A percentile compares a stretch with the other conserved stretches of the same genome.
Evolutionary conservation across 352 stramenopile species (phyloP).

Genomic region (Thalassiosira livingstoniorum): DNA sequence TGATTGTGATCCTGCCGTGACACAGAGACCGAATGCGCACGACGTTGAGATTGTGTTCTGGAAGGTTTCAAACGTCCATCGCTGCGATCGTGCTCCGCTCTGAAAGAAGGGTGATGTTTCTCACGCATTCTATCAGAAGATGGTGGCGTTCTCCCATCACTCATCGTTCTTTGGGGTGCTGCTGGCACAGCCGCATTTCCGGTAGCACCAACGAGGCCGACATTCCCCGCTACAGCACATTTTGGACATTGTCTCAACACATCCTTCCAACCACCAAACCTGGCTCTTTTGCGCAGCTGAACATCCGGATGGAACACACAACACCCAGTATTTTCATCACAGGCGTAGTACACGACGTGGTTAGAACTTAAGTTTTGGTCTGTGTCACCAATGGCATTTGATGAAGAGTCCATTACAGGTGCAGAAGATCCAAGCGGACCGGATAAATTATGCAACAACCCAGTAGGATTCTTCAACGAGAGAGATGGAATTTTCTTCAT

Average conservation of each 20-base stretch:
- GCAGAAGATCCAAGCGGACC: not conserved
- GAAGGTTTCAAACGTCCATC: no score
- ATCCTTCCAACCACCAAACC: constrained; percentile 51
- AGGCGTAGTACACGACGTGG: constrained; percentile 40
- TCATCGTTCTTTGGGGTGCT: no score
- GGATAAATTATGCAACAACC: constrained; percentile 13
- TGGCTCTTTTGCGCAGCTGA: constrained; percentile 39
- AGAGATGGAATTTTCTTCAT: constrained; percentile 11
- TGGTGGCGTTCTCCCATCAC: no score
- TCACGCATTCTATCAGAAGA: no score
- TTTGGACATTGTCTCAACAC: constrained; percentile 53
- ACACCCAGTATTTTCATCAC: constrained; percentile 46
- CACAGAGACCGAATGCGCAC: no score
- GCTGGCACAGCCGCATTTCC: no score
- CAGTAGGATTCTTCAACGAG: constrained; percentile 20
- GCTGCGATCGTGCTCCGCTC: no score
- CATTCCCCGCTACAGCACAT: constrained; percentile 18
- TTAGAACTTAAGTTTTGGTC: no score
- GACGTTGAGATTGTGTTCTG: no score
- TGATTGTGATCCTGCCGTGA: no score
- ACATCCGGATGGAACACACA: constrained; percentile 52
- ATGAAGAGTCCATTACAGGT: not conserved
- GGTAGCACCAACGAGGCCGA: not conserved
- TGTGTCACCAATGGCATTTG: not conserved
- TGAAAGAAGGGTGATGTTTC: no score